These are phyloP conservation scores for Pulicaria dysenterica DNA, from an alignment of 129 eudicot genomes.

Conservation along the genomic window DNA sequence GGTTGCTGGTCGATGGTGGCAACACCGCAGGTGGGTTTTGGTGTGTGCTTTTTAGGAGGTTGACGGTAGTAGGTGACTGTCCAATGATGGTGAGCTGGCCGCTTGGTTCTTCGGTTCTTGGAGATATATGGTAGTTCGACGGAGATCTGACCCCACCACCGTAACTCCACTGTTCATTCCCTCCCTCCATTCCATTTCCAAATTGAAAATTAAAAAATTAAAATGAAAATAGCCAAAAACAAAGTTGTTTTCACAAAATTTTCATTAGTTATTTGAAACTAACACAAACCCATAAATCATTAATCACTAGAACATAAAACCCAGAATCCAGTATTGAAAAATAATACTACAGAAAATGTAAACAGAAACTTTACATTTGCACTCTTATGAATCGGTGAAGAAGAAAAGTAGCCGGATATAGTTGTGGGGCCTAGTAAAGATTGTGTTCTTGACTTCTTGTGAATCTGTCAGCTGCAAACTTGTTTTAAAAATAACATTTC, in stretches of 20 bases:
- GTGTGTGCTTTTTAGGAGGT: no score
- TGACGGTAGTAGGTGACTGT: no score
- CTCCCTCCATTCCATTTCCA: constrained; percentile 52
- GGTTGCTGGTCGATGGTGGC: no score
- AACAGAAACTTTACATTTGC: constrained; percentile 16
- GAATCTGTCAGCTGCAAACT: no score
- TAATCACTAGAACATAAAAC: constrained; percentile 31
- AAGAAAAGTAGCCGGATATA: no score
- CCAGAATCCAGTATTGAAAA: constrained; percentile 37
- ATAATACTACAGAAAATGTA: no score
- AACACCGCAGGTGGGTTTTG: no score
- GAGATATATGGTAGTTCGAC: constrained; percentile 71
- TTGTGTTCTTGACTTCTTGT: no score
- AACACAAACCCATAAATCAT: constrained; percentile 14
- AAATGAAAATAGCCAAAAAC: neutral
- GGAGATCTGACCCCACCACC: constrained; percentile 94
- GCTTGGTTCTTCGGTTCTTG: constrained; percentile 49
- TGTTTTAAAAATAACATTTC: no score
- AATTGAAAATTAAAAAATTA: neutral
- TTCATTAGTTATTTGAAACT: constrained; percentile 10
- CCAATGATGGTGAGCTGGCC: constrained; percentile 43
- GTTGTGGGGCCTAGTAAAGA: no score
- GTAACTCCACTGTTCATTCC: constrained; percentile 68
- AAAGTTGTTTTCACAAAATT: neutral
- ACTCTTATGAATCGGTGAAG: no score